phyloP scores from a whole-genome alignment of 2,329 filamentous ascomycete species.

The Lasiodiplodia theobromae region DNA sequence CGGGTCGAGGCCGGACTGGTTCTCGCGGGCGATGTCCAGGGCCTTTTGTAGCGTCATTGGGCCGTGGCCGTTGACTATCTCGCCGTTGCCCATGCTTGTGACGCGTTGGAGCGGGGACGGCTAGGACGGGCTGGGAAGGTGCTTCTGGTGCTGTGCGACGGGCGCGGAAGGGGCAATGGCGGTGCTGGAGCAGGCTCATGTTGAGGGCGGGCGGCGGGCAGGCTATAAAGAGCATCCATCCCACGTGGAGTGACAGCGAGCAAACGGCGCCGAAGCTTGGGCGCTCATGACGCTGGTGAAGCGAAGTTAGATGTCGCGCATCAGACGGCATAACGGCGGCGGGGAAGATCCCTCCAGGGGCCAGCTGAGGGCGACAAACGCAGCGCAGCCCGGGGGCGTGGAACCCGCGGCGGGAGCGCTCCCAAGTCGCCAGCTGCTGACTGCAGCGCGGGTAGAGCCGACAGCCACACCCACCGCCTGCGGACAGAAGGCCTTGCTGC shows the following conservation, averaged over 20 bases:
- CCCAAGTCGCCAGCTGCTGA: constrained; percentile 21
- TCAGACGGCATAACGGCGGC: constrained; percentile 23
- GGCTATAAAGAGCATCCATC: constrained; percentile 16
- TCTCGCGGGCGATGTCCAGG: constrained; percentile 78
- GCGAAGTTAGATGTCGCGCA: constrained; percentile 25
- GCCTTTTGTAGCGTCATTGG: constrained; percentile 67
- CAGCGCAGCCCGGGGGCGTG: constrained; percentile 13
- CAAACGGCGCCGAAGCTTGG: constrained; percentile 22
- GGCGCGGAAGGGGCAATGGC: neutral
- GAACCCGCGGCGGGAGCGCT: constrained; percentile 19
- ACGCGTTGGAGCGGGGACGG: constrained; percentile 26
- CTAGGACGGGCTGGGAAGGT: constrained; percentile 41
- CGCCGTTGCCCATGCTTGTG: constrained; percentile 49
- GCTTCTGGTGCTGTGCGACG: constrained; percentile 20
- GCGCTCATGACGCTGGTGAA: neutral
- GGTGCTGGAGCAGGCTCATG: constrained; percentile 1
- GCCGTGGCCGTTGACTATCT: constrained; percentile 50
- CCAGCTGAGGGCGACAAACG: constrained; percentile 4
- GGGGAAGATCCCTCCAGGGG: constrained; percentile 13
- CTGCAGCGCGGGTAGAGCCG: constrained; percentile 22
- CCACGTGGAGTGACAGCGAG: constrained; percentile 28
- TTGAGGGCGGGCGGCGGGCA: constrained; percentile 17
- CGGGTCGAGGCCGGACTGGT: constrained; percentile 70
- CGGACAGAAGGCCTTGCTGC: constrained; percentile 23
- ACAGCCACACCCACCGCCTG: neutral